These are phyloP conservation scores for Nicotiana otophora DNA, from an alignment of 257 asterid genomes.

Conservation along the genomic window DNA sequence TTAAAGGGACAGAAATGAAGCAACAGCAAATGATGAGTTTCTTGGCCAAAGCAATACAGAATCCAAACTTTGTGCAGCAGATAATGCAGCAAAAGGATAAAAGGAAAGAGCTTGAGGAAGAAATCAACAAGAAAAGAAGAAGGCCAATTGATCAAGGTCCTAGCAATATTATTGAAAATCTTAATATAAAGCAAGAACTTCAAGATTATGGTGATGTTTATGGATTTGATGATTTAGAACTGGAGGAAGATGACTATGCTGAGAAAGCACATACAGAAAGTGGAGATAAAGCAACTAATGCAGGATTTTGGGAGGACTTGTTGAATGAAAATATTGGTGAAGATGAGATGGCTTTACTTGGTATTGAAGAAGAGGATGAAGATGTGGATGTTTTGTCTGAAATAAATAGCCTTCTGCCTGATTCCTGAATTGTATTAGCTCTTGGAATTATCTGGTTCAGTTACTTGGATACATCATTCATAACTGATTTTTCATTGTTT, in stretches of 20 bases:
- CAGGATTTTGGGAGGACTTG: conserved; percentile 37
- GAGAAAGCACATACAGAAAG: not conserved
- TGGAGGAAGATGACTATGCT: conserved; percentile 18
- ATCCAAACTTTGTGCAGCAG: conserved; percentile 24
- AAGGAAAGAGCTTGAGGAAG: conserved; percentile 30
- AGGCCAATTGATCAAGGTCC: conserved; percentile 23
- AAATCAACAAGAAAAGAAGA: conserved; percentile 27
- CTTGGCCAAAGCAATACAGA: conserved; percentile 32
- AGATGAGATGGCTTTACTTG: conserved; percentile 18
- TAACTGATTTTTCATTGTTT: not conserved
- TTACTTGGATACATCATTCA: not conserved
- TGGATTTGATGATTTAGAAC: conserved; percentile 15
- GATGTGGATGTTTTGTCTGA: conserved; percentile 14
- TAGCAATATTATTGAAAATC: not conserved
- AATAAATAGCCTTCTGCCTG: not conserved
- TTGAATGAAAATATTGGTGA: conserved; percentile 19
- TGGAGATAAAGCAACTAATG: conserved; percentile 11
- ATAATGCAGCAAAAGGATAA: conserved; percentile 25
- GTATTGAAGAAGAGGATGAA: conserved; percentile 7
- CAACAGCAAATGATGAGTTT: conserved; percentile 39
- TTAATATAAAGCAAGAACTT: conserved; percentile 21
- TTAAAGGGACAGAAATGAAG: conserved; percentile 28
- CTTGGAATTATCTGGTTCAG: not conserved
- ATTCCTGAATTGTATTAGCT: not conserved
- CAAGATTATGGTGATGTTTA: conserved; percentile 10